Evolutionary conservation across 2,329 filamentous ascomycete species (phyloP).

Genomic region (Ophiostoma novo-ulmi): DNA sequence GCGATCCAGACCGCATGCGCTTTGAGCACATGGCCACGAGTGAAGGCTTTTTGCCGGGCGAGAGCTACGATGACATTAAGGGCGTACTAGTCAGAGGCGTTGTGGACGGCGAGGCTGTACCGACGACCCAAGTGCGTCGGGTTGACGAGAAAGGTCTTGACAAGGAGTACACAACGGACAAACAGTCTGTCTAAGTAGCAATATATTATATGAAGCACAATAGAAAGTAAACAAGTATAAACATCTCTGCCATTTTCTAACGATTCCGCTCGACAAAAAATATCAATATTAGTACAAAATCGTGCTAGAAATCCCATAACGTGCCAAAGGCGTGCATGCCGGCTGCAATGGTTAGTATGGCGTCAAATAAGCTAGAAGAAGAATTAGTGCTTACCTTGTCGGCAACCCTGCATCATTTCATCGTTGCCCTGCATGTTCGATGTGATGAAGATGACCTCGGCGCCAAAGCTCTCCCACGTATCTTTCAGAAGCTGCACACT

Average conservation of each 20-base stretch:
- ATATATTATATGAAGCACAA: neutral
- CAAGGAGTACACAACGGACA: neutral
- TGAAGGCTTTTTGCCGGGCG: no score
- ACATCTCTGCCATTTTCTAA: neutral
- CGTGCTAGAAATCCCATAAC: neutral
- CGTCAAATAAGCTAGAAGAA: neutral
- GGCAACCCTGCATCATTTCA: constrained; percentile 42
- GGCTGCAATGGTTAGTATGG: neutral
- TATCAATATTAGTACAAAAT: no score
- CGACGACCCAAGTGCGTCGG: neutral
- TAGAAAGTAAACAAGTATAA: neutral
- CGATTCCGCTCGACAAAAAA: neutral
- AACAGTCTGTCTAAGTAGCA: neutral
- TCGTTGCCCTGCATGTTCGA: constrained; percentile 40
- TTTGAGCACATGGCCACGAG: no score
- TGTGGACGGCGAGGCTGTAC: no score
- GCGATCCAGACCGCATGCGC: no score
- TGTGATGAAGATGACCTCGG: constrained; percentile 42
- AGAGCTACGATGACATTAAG: no score
- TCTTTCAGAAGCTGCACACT: constrained; percentile 38
- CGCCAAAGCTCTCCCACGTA: constrained; percentile 38
- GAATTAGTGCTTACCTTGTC: constrained; percentile 33
- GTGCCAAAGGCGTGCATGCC: neutral
- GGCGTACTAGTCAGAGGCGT: no score
- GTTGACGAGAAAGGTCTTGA: neutral